Evolutionary conservation across 148 eudicot genomes (phyloP), one percentile per base, ranked within the genome.

Genomic region (Rhododendron ovatum): DNA sequence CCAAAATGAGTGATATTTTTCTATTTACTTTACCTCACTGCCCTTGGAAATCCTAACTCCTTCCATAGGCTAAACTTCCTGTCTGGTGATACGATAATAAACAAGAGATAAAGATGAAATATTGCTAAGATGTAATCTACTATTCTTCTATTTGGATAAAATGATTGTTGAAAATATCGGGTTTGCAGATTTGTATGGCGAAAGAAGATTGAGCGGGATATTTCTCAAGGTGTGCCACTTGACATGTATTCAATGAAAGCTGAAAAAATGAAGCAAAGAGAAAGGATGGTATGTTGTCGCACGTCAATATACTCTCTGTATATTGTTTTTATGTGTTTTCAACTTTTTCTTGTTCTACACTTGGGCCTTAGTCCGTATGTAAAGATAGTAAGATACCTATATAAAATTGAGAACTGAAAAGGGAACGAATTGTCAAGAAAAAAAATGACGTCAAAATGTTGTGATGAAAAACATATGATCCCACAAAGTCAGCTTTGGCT

Each of bases 121-220:
- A 45, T 45, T 12, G 28, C 43, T 28, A 17, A 13, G 50, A 41
- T 67, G 22, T 43, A 26, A 30, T 28, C 24, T 26, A 1, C 61
- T 76, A 4, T 73, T 28, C 24, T 26, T 3, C 61, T 76, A 4
- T 73, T 84, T 84, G 80, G 55, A 69, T 83, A 37, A 45, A 50
- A 15, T 69, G 35, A 7, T 83, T 43, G 75, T 83, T 45, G 37
- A 65, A 69, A 41, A n/a, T 81, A 73, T 85, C 26, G n/a, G 53
- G 71, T 51, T 87, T 83, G 18, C 87, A 93, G 95, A 57, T 96
- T 96, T 84, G 98, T 96, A 35, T 96, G 99, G 99, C 69, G 93
- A 69, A 95, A 96, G 90, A 96, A 96, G 89, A 96, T 96, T 45
- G 96, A 94, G 88, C 89, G 86, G 11, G 99, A 96, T 83, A 88